These are phyloP conservation scores for Oryza brachyantha DNA, from an alignment of 176 grass and related monocot genomes.

Conservation along the genomic window DNA sequence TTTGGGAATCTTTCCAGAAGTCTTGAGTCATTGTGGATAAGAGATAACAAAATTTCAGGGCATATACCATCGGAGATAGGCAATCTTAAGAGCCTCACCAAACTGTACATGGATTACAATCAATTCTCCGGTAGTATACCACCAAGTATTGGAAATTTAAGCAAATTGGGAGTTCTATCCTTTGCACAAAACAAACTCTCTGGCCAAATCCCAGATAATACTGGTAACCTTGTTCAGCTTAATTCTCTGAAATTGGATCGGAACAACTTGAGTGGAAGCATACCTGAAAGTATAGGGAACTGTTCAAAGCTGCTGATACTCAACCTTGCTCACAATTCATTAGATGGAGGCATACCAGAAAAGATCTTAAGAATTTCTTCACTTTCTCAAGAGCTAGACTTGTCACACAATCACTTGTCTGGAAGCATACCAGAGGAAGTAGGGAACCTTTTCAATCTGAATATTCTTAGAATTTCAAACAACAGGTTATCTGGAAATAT, in stretches of 20 bases:
- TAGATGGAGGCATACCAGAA: constrained; percentile 47
- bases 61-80: constrained; percentile 13
- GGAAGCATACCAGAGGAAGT: constrained; percentile 39
- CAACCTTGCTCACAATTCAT: constrained; percentile 37
- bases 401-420: constrained; percentile 52
- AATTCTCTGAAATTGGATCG: constrained; percentile 10
- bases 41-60: constrained; percentile 16
- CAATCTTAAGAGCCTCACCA: constrained; percentile 4
- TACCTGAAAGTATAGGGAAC: neutral
- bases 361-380: constrained; percentile 31
- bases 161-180: neutral
- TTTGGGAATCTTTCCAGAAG: constrained; percentile 18
- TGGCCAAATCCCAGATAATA: neutral
- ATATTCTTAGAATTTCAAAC: constrained; percentile 26
- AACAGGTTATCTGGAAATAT: constrained; percentile 44
- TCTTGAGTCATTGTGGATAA: constrained; percentile 8
- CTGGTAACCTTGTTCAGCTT: constrained; percentile 34
- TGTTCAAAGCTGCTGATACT: neutral
- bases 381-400: constrained; percentile 22
- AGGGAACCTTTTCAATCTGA: constrained; percentile 36
- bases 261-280: constrained; percentile 14
- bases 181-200: constrained; percentile 21
- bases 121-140: constrained; percentile 32
- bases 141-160: constrained; percentile 7
- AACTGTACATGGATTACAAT: constrained; percentile 28